These are phyloP conservation scores for Lipomyces kockii DNA, from an alignment of 805 yeast genomes.

Conservation along the genomic window DNA sequence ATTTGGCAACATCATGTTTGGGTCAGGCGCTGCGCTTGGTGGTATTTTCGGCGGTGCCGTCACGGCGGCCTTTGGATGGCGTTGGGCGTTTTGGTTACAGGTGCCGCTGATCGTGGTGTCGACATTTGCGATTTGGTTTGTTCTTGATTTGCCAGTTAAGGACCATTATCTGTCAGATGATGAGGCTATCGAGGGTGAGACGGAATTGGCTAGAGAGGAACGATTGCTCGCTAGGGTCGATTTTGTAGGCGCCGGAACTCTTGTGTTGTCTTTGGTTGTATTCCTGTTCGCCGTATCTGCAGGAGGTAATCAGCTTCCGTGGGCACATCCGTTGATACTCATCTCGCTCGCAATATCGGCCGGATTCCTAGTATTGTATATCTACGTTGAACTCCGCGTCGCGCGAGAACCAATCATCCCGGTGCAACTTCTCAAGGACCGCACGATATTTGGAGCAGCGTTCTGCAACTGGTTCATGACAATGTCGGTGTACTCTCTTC, in stretches of 20 bases:
- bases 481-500: conserved; percentile 66
- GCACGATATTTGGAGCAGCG: conserved; percentile 68
- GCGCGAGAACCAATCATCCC: conserved; percentile 74
- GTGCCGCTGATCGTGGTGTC: conserved; percentile 56
- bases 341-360: conserved; percentile 46
- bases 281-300: conserved; percentile 70
- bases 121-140: conserved; percentile 70
- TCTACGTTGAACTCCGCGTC: conserved; percentile 54
- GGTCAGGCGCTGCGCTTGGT: conserved; percentile 70
- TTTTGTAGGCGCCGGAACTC: conserved; percentile 62
- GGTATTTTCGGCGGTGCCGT: conserved; percentile 53
- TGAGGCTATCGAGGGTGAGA: conserved; percentile 12
- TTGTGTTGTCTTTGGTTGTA: conserved; percentile 62
- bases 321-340: conserved; percentile 52
- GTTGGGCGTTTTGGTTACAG: conserved; percentile 45
- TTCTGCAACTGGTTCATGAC: conserved; percentile 73
- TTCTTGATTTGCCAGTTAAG: conserved; percentile 55
- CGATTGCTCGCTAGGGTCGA: conserved; percentile 59
- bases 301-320: conserved; percentile 62
- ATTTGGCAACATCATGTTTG: conserved; percentile 64
- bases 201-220: conserved; percentile 25
- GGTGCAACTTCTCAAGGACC: conserved; percentile 57
- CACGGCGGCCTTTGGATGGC: conserved; percentile 58
- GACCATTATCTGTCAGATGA: conserved; percentile 42
- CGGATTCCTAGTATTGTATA: conserved; percentile 49